Evolutionary conservation across 371 early-diverging fungal genomes (phyloP), one percentile per base, ranked within the genome.

Genomic region (Rhizopus sp.): DNA sequence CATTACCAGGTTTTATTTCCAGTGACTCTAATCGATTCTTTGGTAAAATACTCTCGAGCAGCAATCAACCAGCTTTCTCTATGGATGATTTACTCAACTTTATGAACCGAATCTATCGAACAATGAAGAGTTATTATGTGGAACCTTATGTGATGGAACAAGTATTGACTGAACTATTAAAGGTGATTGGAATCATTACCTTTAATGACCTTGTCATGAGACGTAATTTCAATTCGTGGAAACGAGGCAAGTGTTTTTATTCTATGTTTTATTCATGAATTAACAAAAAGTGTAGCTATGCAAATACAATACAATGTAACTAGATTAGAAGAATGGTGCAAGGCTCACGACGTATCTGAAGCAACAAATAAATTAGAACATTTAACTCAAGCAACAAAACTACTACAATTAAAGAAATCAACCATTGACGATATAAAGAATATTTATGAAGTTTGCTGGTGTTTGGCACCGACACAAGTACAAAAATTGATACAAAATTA

Each of bases 241-340:
- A 92, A 69, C 84, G 93, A 61, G 89, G 89, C 75, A 68, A 50
- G 47, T 32, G 16, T 34, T 9, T 9, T 31, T 13, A 31, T 47
- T 16, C 29, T 7, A 23, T 0, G 23, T 23, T 23, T 23, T 12
- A 7, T 42, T 42, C 17, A 0, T 42, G 16, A 13, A 42, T n/a
- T 42, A 7, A 42, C 17, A 23, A 23, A 23, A 23, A 23, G 2
- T 23, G 23, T 53, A 73, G 78, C 79, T 32, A 96, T 97, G 90
- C 97, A 98, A 81, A 95, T 98, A 63, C 97, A 97, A 75, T 97
- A 95, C 82, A 98, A 98, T 65, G 88, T 96, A 41, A 92, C 94
- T 4, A 86, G 96, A 13, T 75, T 98, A 50, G 94, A 95, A 69
- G 98, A 98, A 69, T 98, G 98, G 98, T 95, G 95, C 83, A 92